Evolutionary conservation across 2,329 filamentous ascomycete species (phyloP), one percentile per base, ranked within the genome.

Genomic region (Periconia sp.): DNA sequence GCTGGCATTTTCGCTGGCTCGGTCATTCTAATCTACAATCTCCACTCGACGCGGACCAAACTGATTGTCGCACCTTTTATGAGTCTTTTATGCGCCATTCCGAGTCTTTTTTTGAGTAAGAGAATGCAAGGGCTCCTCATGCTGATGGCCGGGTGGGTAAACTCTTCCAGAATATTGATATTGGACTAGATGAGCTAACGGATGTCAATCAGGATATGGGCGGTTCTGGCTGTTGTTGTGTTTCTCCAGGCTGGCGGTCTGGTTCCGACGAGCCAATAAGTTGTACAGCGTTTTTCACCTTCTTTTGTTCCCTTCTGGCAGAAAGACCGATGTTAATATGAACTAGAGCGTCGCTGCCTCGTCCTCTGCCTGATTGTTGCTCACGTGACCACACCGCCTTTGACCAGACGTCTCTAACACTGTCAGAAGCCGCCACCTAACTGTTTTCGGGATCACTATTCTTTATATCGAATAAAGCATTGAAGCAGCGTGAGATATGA

Each of bases 151-250:
- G 52, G 27, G 56, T 59, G 45, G 50, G 56, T 14, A 41, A n/a
- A n/a, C n/a, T n/a, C n/a, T n/a, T 17, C 41, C 23, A 15, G 8
- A 11, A n/a, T 30, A 31, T 20, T 42, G 13, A 6, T 15, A 17
- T 18, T 41, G 3, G 19, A 33, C 31, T n/a, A n/a, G n/a, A 6
- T 23, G 5, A 35, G 40, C 47, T 58, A 47, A 57, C 47, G 14
- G 42, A 31, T 46, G 13, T 46, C 14, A 47, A 23, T 23, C n/a
- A 59, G 56, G 15, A 53, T 50, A 17, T 59, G 56, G 56, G 56
- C 56, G 1, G 54, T 59, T 5, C 15, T 56, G 2, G 35, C 46
- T 2, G 51, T 54, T 8, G 15, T 43, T 18, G 43, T 52, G 1
- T 59, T 56, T 43, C 37, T 59, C 9, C 35, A 48, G 13, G 49